Base-by-base conservation (phyloP, 192 early-diverging fungal species). In the Globomyces pollinis-pini region DNA sequence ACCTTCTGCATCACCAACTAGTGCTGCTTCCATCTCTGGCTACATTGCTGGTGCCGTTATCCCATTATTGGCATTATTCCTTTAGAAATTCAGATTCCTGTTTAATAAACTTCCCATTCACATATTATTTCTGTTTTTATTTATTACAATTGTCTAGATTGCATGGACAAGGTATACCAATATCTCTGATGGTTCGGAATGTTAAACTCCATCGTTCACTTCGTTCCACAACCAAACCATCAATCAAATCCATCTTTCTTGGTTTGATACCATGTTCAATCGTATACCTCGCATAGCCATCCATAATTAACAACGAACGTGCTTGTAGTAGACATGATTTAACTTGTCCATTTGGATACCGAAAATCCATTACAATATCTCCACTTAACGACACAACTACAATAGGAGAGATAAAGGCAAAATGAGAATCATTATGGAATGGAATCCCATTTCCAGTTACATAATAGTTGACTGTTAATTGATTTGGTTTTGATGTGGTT, bases 281-380 rank as follows among this genome's bases (percentile, higher is more conserved):
- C 11, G 64, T 63, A 38, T 69, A 73, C 16, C 76, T 43, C 0
- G 70, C 63, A 38, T 78, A 70, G 7, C 69, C 76, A 3, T 51
- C 36, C 67, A 81, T 72, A 31, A 79, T 35, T 26, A 73, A 32
- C 31, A 78, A 67, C 11, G 70, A 73, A 29, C 79, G 62, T 0
- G 68, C 63, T 49, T 69, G 59, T 36, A 81, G 59, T 36, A 74
- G 62, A 32, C 74, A 33, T 38, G 63, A 57, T 26, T 38, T 56
- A 23, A 60, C 41, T 32, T 34, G 12, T 15, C 54, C 50, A 3
- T 50, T 59, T 6, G 57, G 70, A 30, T 60, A 58, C 39, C 68
- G 69, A 47, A 81, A 79, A 62, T 77, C 76, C 79, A 81, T 81
- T 3, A 75, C 66, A 26, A 79, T 70, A 2, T 71, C 76, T 39